Base-by-base conservation (phyloP, 768 basidiomycete genomes). In the Gautieria morchelliformis region DNA sequence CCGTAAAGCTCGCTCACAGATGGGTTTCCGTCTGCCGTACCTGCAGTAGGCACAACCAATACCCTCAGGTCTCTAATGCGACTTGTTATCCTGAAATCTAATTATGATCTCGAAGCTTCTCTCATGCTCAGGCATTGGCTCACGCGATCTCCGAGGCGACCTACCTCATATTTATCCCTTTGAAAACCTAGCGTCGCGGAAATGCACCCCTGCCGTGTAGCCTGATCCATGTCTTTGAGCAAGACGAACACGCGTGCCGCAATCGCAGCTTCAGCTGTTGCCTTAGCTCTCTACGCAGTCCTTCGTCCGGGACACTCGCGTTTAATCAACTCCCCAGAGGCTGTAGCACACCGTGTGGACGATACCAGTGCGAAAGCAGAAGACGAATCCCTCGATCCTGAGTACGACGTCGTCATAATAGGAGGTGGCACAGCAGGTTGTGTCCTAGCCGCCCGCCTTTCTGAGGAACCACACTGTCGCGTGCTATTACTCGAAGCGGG, bases 401-500 rank as follows among this genome's bases (percentile, higher is more conserved):
- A 67, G 52, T 72, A 71, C 51, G 72, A 74, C 58, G 63, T 74
- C 2, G 67, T 74, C 33, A 63, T 74, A 20, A 60, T 72, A 4
- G 72, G 72, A 19, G 72, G 72, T 55, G 82, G 83, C 9, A 84
- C 81, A 10, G 75, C 82, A 1, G 83, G 83, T 11, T 83, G 81
- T 63, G 82, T 78, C 9, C 71, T 84, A 9, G 83, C 82, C 12
- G 71, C 81, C 3, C 74, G 83, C 15, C 66, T 85, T 9, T 77
- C 74, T 6, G 83, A 85, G 66, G 73, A 82, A 58, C 77, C 80
- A 0, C 69, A 68, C 1, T 63, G 82, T 15, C 72, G 74, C 5
- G 80, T 85, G 19, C 70, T 84, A 17, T 64, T 85, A 1, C 66
- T 85, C 1, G 83, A 85, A 63, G 76, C 82, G 22, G 83, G 83